These are phyloP conservation scores for Russula sp. DNA, from an alignment of 768 basidiomycete species.

Conservation along the genomic window DNA sequence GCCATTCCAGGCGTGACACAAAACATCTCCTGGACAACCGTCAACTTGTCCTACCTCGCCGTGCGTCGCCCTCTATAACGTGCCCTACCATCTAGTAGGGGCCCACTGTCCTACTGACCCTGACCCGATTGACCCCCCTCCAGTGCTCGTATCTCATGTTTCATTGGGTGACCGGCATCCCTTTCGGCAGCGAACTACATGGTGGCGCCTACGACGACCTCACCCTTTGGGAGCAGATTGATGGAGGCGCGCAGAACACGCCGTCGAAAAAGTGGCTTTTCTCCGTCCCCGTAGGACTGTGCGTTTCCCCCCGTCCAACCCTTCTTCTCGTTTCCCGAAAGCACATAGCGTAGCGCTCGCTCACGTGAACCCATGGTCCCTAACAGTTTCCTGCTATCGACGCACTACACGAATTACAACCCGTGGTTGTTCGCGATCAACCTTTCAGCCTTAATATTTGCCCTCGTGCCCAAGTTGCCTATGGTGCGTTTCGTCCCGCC, in stretches of 20 bases:
- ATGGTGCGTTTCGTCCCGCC: constrained; percentile 44
- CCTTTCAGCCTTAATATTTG: constrained; percentile 68
- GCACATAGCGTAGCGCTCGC: not conserved
- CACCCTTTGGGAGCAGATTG: constrained; percentile 99
- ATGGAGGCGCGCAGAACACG: constrained; percentile 96
- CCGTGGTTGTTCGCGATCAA: constrained; percentile 92
- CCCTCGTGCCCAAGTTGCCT: constrained; percentile 93
- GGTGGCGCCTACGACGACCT: constrained; percentile 96
- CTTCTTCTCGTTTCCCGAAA: not conserved
- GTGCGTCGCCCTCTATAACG: constrained; percentile 42
- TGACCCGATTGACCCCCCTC: not conserved
- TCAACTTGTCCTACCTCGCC: constrained; percentile 83
- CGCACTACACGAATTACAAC: constrained; percentile 96
- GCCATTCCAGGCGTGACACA: constrained; percentile 91
- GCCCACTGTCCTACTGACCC: not conserved
- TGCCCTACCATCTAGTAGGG: not conserved
- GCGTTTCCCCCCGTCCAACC: constrained; percentile 28
- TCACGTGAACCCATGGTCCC: constrained; percentile 16
- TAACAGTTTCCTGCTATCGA: constrained; percentile 80
- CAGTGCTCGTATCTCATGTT: constrained; percentile 88
- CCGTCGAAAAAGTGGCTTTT: constrained; percentile 97
- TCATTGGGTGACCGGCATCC: constrained; percentile 96
- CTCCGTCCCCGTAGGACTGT: constrained; percentile 85
- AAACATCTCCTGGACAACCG: constrained; percentile 91
- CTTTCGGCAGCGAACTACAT: constrained; percentile 81